These are phyloP conservation scores for Cenchrus purpureus DNA, from an alignment of 176 grass and related monocot genomes.

Conservation along the genomic window DNA sequence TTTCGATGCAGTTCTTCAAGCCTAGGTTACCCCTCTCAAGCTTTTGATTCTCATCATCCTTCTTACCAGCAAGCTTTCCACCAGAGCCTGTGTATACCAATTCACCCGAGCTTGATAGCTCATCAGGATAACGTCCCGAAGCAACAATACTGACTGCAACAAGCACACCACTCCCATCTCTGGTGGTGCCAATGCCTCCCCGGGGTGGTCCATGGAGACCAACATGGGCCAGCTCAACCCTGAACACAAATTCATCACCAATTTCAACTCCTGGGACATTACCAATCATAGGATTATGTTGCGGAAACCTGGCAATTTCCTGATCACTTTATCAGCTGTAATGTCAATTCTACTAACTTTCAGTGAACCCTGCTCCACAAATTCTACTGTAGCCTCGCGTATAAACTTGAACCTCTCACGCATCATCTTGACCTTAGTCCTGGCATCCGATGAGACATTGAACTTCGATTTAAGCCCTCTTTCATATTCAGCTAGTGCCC, in stretches of 20 bases:
- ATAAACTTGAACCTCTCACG: constrained; percentile 51
- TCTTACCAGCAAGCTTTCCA: constrained; percentile 48
- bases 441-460: constrained; percentile 29
- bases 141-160: constrained; percentile 71
- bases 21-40: constrained; percentile 66
- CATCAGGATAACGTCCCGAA: constrained; percentile 77
- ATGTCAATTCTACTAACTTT: constrained; percentile 47
- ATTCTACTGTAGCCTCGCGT: constrained; percentile 50
- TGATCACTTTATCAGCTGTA: constrained; percentile 46
- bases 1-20: constrained; percentile 66
- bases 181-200: constrained; percentile 66
- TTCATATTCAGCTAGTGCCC: constrained; percentile 26
- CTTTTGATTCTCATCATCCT: constrained; percentile 70
- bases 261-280: constrained; percentile 78
- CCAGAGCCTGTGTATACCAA: constrained; percentile 79
- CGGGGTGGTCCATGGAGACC: constrained; percentile 68
- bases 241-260: constrained; percentile 82
- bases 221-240: constrained; percentile 67
- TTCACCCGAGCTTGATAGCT: constrained; percentile 61
- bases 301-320: constrained; percentile 43
- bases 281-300: constrained; percentile 50
- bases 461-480: constrained; percentile 31
- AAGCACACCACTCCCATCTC: constrained; percentile 28
- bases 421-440: constrained; percentile 49
- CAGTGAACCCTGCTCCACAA: constrained; percentile 20